These are phyloP conservation scores for Zymoseptoria ardabiliae DNA, from an alignment of 2,329 filamentous ascomycete species.

Conservation along the genomic window DNA sequence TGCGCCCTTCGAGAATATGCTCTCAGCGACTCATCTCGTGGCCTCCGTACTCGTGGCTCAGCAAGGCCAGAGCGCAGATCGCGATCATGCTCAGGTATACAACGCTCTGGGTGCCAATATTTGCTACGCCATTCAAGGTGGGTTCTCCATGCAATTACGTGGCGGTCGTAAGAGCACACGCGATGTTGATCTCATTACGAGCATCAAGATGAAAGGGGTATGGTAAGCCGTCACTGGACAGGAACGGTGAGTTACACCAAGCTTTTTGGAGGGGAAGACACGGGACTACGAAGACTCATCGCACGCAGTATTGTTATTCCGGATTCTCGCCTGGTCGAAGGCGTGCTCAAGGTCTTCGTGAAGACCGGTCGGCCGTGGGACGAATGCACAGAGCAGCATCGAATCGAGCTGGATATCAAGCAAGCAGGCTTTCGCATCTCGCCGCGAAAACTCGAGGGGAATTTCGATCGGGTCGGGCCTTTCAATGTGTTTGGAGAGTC, in stretches of 20 bases:
- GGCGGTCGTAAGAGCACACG: slow-evolving; percentile 6
- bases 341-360: slow-evolving; percentile 6
- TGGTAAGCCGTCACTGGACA: slow-evolving; percentile 3
- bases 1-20: slow-evolving; percentile 3
- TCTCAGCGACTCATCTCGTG: slow-evolving; percentile 1
- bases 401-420: slow-evolving; percentile 6
- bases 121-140: slow-evolving; percentile 5
- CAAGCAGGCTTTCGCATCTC: slow-evolving; percentile 6
- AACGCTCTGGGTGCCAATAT: no score
- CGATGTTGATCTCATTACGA: slow-evolving; percentile 5
- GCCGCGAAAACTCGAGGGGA: slow-evolving; percentile 1
- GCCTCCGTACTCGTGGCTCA: not conserved
- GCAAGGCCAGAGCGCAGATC: not conserved
- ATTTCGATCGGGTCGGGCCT: slow-evolving; percentile 2
- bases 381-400: slow-evolving; percentile 1
- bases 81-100: no score
- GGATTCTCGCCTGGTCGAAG: slow-evolving; percentile 4
- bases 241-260: slow-evolving; percentile 1
- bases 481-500: slow-evolving; percentile 3
- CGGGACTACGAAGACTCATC: not conserved
- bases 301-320: slow-evolving; percentile 1
- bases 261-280: not conserved
- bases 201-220: slow-evolving; percentile 7
- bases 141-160: slow-evolving; percentile 6
- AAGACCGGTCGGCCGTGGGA: slow-evolving; percentile 5